Conservation (phyloP, 2,329 filamentous ascomycete genomes). For the Calonectria pseudoturangicola region DNA sequence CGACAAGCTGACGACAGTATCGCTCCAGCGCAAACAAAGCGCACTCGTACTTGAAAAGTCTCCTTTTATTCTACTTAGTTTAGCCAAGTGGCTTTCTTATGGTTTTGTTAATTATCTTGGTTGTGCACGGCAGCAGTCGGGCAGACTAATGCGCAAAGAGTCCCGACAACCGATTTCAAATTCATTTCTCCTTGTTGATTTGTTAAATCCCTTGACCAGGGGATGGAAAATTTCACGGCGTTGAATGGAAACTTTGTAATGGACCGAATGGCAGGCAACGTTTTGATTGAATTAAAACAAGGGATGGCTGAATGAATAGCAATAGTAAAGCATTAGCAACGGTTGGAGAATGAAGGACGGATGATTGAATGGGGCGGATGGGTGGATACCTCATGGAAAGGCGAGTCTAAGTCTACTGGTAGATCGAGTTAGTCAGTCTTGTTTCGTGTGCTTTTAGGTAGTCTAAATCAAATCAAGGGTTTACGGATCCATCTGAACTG, state of each 20-base stretch:
- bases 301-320: slow-evolving; percentile 38
- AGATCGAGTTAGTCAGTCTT: slow-evolving; percentile 33
- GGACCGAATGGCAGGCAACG: slow-evolving; percentile 45
- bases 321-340: slow-evolving; percentile 42
- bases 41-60: slow-evolving; percentile 58
- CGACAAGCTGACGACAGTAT: slow-evolving; percentile 60
- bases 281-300: slow-evolving; percentile 34
- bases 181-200: slow-evolving; percentile 46
- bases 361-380: slow-evolving; percentile 37
- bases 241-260: slow-evolving; percentile 49
- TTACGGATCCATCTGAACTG: slow-evolving; percentile 32
- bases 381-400: slow-evolving; percentile 29
- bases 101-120: slow-evolving; percentile 39
- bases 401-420: slow-evolving; percentile 27
- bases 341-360: slow-evolving; percentile 36
- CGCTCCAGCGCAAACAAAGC: slow-evolving; percentile 58
- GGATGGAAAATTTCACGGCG: slow-evolving; percentile 52
- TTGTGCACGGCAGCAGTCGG: slow-evolving; percentile 21
- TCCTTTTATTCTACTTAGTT: slow-evolving; percentile 25
- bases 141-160: slow-evolving; percentile 18
- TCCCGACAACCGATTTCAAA: slow-evolving; percentile 26
- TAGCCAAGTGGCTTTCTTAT: slow-evolving; percentile 27
- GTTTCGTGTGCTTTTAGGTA: slow-evolving; percentile 36
- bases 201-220: slow-evolving; percentile 36
- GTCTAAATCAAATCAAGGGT: slow-evolving; percentile 36